Evolutionary conservation across 106 monocot genomes (phyloP).

Genomic region (Dactylorhiza incarnata): DNA sequence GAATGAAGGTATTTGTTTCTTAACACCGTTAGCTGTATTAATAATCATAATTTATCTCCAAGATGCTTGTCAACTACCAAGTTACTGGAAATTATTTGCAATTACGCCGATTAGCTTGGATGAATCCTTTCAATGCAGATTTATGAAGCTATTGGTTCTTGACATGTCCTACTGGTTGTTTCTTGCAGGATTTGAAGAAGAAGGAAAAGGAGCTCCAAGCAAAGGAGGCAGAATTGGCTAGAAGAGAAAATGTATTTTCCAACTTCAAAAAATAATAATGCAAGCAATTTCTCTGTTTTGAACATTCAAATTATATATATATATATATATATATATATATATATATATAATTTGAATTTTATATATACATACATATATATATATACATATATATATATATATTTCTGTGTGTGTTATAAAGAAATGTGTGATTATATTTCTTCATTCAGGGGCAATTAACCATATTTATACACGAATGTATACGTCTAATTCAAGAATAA

Average conservation of each 20-base stretch:
- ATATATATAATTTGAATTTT: too few relatives aligned
- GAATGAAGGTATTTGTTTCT: not conserved
- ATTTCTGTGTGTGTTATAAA: too few relatives aligned
- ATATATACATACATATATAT: too few relatives aligned
- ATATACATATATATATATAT: too few relatives aligned
- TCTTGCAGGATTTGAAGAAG: constrained; percentile 53
- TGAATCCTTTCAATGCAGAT: not conserved
- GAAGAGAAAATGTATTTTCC: constrained; percentile 67
- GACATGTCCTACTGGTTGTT: not conserved
- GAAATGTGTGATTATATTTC: too few relatives aligned
- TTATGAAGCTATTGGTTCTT: not conserved
- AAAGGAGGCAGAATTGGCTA: constrained; percentile 71
- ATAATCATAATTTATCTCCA: not conserved
- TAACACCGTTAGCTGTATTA: not conserved
- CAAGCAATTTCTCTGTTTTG: not conserved
- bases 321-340: too few relatives aligned
- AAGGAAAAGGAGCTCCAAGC: constrained; percentile 79
- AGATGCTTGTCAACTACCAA: not conserved
- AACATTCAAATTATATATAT: not conserved
- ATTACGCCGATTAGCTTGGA: too few relatives aligned
- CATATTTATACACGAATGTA: too few relatives aligned
- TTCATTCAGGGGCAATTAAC: too few relatives aligned
- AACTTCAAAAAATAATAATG: not conserved
- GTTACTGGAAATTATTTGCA: not conserved
- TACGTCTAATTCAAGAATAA: too few relatives aligned